phyloP scores from a whole-genome alignment of 139 green algal genomes.

The Micromonas pusilla region DNA sequence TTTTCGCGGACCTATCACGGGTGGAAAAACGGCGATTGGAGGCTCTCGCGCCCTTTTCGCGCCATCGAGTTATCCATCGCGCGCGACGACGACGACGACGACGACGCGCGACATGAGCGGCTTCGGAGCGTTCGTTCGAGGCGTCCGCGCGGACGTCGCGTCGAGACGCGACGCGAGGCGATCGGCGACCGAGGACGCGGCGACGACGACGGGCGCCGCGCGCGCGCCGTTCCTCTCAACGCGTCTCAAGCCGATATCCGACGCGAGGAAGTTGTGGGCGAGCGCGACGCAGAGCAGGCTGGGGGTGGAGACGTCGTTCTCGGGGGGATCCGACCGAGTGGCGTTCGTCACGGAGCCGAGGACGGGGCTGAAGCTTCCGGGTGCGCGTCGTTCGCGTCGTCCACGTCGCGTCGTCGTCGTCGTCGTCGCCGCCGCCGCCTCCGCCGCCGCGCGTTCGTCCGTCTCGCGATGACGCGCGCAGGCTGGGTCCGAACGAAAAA shows the following conservation, averaged over 20 bases:
- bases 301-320: neutral
- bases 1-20: too few species aligned
- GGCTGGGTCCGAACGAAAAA: too few species aligned
- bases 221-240: neutral
- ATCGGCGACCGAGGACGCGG: neutral
- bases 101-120: neutral
- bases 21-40: too few species aligned
- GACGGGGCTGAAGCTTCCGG: constrained; percentile 3
- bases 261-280: neutral
- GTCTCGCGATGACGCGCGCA: too few species aligned
- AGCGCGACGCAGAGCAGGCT: neutral
- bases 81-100: neutral
- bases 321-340: neutral
- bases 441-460: too few species aligned
- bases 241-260: neutral
- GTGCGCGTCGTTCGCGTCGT: neutral
- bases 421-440: too few species aligned
- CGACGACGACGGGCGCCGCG: neutral
- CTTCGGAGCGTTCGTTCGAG: neutral
- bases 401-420: neutral
- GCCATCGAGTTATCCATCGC: too few species aligned
- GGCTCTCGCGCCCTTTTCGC: too few species aligned
- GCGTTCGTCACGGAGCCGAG: constrained; percentile 1
- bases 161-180: neutral
- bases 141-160: neutral